Percentiles rank a stretch among this genome's conserved stretches.
These are phyloP conservation scores for Leccinum boreale DNA, from an alignment of 768 basidiomycete species.

Conservation along the genomic window DNA sequence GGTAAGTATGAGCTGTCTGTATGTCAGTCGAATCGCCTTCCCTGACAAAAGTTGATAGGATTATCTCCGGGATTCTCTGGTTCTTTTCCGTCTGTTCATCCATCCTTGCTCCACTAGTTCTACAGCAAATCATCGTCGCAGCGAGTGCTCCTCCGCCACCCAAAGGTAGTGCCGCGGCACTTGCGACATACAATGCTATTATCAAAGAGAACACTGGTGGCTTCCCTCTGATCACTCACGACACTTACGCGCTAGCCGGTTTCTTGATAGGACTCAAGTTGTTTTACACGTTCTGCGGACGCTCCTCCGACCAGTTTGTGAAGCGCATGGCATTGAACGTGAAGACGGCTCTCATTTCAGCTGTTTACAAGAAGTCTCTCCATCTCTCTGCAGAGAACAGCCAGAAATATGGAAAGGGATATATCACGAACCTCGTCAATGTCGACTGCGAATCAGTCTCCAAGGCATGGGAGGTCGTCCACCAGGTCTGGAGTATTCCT, in stretches of 20 bases:
- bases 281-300: conserved; percentile 23
- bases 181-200: conserved; percentile 17
- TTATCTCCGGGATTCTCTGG: conserved; percentile 29
- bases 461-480: conserved; percentile 27
- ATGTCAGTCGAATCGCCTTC: not conserved
- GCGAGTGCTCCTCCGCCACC: conserved; percentile 19
- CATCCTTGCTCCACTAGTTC: conserved; percentile 23
- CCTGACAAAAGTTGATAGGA: conserved; percentile 10
- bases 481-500: conserved; percentile 29
- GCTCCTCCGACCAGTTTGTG: conserved; percentile 28
- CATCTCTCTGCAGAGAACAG: conserved; percentile 25
- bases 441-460: conserved; percentile 30
- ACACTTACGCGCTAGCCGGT: conserved; percentile 22
- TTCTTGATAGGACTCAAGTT: conserved; percentile 27
- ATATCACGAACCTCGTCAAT: conserved; percentile 29
- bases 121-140: conserved; percentile 29
- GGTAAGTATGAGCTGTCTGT: conserved; percentile 7
- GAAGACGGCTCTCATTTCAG: conserved; percentile 29
- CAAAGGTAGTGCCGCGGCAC: conserved; percentile 15
- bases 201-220: conserved; percentile 27
- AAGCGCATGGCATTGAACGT: conserved; percentile 28
- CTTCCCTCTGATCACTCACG: conserved; percentile 26
- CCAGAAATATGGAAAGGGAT: conserved; percentile 27
- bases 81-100: conserved; percentile 21
- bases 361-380: conserved; percentile 31